Base-by-base conservation (phyloP, 495 filamentous ascomycete genomes). In the Podospora appendiculata region DNA sequence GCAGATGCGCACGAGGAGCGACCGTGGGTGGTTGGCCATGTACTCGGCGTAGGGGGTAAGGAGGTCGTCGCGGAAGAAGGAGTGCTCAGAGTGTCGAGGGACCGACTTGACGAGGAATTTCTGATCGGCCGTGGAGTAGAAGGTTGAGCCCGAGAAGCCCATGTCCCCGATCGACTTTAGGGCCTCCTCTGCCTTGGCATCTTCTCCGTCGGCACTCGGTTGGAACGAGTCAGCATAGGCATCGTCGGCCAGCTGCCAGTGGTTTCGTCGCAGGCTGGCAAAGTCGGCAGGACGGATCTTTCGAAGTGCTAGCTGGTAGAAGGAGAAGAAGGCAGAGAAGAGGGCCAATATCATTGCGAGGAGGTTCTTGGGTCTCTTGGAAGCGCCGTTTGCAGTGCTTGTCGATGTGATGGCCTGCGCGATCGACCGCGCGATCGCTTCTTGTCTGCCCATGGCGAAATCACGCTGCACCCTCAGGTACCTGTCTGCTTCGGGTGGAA, bases 21-120 rank as follows among this genome's bases (percentile, higher is more conserved):
- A 81, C 4, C 71, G 64, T 0, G 77, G 75, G 50, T 86, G 69
- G 5, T 59, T 53, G 1, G 63, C 61, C 80, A 86, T 85, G 68
- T 86, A 76, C 5, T 78, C 65, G 42, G 69, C 73, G 53, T 87
- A 87, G 2, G 80, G 78, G 2, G 68, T 58, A 11, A 88, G 63
- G 39, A 88, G 69, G 35, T 85, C 81, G 2, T 78, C 62, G 50
- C 76, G 70, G 71, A 88, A 88, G 67, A 86, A 88, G 41, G 72
- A 70, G 58, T 87, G 74, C 52, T 88, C 85, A 52, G 83, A 86
- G 36, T 74, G 70, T 2, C 85, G 76, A 0, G 84, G 84, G 6
- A 88, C 63, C 9, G 80, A 83, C 58, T 88, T 88, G 58, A 87
- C 71, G 3, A 87, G 75, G 57, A 76, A 85, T 52, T 76, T 77